A percentile compares a stretch with the other conserved stretches of the same genome.
phyloP scores from a whole-genome alignment of 176 grass and related monocot species.

The Ampelocalamus luodianensis region DNA sequence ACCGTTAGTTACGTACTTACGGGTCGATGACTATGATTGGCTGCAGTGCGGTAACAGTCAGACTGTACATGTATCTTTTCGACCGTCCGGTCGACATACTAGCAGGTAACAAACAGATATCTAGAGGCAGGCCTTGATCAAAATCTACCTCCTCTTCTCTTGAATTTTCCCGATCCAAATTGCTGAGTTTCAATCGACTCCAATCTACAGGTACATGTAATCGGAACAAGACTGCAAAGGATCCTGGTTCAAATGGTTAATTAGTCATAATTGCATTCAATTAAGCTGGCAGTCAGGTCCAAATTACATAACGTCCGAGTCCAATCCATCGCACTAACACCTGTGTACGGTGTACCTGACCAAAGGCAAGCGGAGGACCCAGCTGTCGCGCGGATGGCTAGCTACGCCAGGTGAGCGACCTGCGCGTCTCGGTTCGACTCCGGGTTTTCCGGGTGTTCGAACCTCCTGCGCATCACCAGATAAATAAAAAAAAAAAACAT shows the following conservation, averaged over 20 bases:
- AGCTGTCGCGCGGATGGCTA: too few species aligned
- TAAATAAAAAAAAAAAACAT: too few species aligned
- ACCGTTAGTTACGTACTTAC: constrained; percentile 16
- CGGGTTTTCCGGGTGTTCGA: too few species aligned
- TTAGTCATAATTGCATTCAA: neutral
- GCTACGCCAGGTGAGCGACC: too few species aligned
- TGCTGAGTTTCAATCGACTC: neutral
- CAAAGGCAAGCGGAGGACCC: neutral
- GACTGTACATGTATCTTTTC: neutral
- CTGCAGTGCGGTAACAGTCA: neutral
- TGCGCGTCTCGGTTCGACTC: too few species aligned
- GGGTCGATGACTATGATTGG: neutral
- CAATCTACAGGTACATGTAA: neutral
- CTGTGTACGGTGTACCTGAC: neutral
- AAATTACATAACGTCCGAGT: neutral
- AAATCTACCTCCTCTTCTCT: neutral
- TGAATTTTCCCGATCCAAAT: neutral
- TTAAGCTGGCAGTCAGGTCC: neutral
- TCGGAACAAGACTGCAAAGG: neutral
- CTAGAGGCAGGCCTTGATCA: neutral
- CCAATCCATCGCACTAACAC: neutral
- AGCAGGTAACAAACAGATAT: neutral
- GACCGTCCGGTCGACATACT: neutral
- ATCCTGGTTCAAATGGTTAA: neutral
- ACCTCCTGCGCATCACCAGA: too few species aligned